Evolutionary conservation across 495 filamentous ascomycete genomes (phyloP), one percentile per base, ranked within the genome.

Genomic region (Xylaria cubensis): DNA sequence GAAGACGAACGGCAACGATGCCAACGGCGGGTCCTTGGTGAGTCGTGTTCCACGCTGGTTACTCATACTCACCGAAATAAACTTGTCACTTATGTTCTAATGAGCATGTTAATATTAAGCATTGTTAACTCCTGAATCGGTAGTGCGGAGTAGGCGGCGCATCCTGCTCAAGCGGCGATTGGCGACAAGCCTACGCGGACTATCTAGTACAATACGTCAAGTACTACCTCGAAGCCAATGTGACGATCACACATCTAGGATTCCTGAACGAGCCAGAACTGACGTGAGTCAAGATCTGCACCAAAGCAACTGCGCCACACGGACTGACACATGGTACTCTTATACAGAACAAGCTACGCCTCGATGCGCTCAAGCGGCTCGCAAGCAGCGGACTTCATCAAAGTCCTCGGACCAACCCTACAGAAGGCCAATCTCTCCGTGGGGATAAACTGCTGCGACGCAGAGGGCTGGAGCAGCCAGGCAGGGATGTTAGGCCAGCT

Each of bases 121-220:
- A 39, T 6, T 1, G 42, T 21, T 65, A 48, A 65, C 63, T 17
- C 7, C 42, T 65, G 19, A 48, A 6, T 21, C 42, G 80, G 63
- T 75, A 89, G 4, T 89, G 88, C 70, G 87, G 87, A 46, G 82
- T 87, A 3, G 74, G 77, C 12, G 83, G 82, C 19, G 79, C 83
- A 0, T 74, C 71, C 9, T 89, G 87, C 70, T 80, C 83, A 3
- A 82, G 80, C 41, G 87, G 87, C 0, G 85, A 88, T 74, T 88
- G 87, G 88, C 81, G 80, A 55, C 85, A 88, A 73, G 84, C 88
- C 0, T 89, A 85, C 72, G 88, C 87, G 0, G 78, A 89, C 75
- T 88, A 88, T 63, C 77, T 90, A 0, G 84, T 86, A 4, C 77
- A 83, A 67, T 88, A 88, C 73, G 73, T 86, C 58, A 77, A 85